Base-by-base conservation (phyloP, 2,329 filamentous ascomycete genomes). In the Leptographium lundbergii region DNA sequence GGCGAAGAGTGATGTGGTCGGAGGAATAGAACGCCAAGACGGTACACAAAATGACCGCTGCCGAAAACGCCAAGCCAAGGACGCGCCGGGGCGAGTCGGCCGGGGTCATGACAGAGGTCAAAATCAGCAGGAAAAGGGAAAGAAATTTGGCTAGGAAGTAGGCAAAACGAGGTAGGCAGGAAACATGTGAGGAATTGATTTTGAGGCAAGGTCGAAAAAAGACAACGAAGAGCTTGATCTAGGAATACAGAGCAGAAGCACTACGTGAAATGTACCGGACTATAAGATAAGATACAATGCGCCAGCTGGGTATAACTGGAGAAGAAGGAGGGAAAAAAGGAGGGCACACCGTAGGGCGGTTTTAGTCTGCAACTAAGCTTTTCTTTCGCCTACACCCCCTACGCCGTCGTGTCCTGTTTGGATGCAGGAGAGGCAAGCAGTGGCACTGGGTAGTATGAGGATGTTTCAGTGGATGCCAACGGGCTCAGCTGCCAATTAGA, bases 41-140 rank as follows among this genome's bases (percentile, higher is more conserved):
- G 42, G 45, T 50, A 13, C 22, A 48, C 9, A 57, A 24, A 2
- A 57, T n/a, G 6, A 47, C 27, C 19, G 55, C 55, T n/a, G 55
- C 55, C 55, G 55, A 57, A 29, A 57, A 57, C 17, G 29, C 45
- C 54, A 56, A 48, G 39, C 54, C 54, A 25, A 27, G 25, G 39
- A 19, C 27, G 36, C 54, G 54, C 25, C 39, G 54, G 14, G 42
- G 27, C 22, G 25, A 14, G 36, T 11, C 36, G 27, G 42, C 17
- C 27, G 39, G 27, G 29, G 36, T 7, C 45, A 57, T 57, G 36
- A 14, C 32, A 25, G 19, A 53, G 6, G 13, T 9, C 7, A 36
- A 34, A 52, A 2, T 4, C 4, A 36, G 6, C 29, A 24, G 36
- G 32, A 34, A 53, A 19, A 2, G 10, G 7, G 11, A 34, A 34